phyloP scores from a whole-genome alignment of 1,139 yeast species.

The Suhomyces ambrosiae region DNA sequence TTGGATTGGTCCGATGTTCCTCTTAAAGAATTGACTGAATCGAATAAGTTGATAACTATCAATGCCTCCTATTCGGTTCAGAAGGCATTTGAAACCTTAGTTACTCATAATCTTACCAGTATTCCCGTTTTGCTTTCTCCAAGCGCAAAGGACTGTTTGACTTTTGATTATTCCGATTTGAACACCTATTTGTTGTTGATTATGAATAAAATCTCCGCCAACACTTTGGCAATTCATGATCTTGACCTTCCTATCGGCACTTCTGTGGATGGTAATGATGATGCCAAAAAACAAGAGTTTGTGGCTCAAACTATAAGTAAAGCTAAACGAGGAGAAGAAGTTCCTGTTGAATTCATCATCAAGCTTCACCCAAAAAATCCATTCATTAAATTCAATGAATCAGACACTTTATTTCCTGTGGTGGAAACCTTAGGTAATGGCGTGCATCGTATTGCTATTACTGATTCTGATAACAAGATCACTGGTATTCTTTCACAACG shows the following conservation, averaged over 20 bases:
- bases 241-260: conserved; percentile 12
- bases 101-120: conserved; percentile 73
- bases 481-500: conserved; percentile 89
- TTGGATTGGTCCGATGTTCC: conserved; percentile 76
- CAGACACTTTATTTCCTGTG: conserved; percentile 68
- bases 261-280: conserved; percentile 12
- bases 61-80: conserved; percentile 70
- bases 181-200: conserved; percentile 79
- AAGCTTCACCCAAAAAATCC: conserved; percentile 85
- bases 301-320: conserved; percentile 39
- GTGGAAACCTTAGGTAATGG: conserved; percentile 89
- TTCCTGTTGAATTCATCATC: conserved; percentile 79
- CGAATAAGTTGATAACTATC: conserved; percentile 73
- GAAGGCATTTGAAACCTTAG: conserved; percentile 79
- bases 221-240: conserved; percentile 30
- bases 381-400: conserved; percentile 70
- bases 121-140: conserved; percentile 68
- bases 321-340: conserved; percentile 68
- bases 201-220: conserved; percentile 59
- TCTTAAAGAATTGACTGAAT: conserved; percentile 73
- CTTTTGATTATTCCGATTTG: conserved; percentile 91
- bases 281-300: conserved; percentile 28
- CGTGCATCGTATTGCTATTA: conserved; percentile 88
- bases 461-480: conserved; percentile 50
- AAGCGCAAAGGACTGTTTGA: conserved; percentile 54